phyloP scores from a whole-genome alignment of 2,329 filamentous ascomycete genomes.

The Penicillium griseofulvum region DNA sequence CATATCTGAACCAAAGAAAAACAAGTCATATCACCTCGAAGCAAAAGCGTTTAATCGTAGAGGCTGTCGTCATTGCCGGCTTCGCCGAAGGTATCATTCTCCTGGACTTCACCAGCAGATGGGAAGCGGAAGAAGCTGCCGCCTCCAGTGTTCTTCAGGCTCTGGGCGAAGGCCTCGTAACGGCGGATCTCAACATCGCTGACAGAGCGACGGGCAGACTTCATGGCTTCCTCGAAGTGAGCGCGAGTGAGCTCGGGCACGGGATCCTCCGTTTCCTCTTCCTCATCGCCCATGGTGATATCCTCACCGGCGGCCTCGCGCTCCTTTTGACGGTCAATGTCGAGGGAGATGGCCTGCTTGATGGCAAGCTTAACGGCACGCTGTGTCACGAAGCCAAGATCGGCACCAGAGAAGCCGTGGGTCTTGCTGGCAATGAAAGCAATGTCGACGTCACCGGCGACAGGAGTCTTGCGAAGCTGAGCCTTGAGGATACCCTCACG shows the following conservation, averaged over 20 bases:
- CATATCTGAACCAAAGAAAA: slow-evolving; percentile 17
- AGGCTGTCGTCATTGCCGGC: slow-evolving; percentile 94
- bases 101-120: slow-evolving; percentile 55
- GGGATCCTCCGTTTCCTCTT: slow-evolving; percentile 70
- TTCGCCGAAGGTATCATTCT: slow-evolving; percentile 67
- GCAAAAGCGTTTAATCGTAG: slow-evolving; percentile 69
- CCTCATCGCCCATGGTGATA: slow-evolving; percentile 73
- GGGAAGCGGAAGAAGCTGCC: slow-evolving; percentile 99
- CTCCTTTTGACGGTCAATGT: slow-evolving; percentile 87
- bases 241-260: slow-evolving; percentile 93
- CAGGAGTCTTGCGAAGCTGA: slow-evolving; percentile 96
- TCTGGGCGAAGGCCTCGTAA: slow-evolving; percentile 97
- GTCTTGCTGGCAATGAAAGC: slow-evolving; percentile 93
- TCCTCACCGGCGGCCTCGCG: slow-evolving; percentile 77
- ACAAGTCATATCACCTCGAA: slow-evolving; percentile 20
- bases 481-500: slow-evolving; percentile 89
- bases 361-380: slow-evolving; percentile 99
- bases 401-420: slow-evolving; percentile 98
- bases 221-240: slow-evolving; percentile 99
- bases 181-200: slow-evolving; percentile 95
- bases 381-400: slow-evolving; percentile 98
- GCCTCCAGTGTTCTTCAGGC: slow-evolving; percentile 96
- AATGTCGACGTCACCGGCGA: slow-evolving; percentile 81
- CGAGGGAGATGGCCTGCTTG: slow-evolving; percentile 86
- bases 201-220: slow-evolving; percentile 87